A percentile compares a stretch with the other conserved stretches of the same genome.
Evolutionary conservation across 2,329 filamentous ascomycete genomes (phyloP).

Genomic region (Pseudogymnoascus sp.): DNA sequence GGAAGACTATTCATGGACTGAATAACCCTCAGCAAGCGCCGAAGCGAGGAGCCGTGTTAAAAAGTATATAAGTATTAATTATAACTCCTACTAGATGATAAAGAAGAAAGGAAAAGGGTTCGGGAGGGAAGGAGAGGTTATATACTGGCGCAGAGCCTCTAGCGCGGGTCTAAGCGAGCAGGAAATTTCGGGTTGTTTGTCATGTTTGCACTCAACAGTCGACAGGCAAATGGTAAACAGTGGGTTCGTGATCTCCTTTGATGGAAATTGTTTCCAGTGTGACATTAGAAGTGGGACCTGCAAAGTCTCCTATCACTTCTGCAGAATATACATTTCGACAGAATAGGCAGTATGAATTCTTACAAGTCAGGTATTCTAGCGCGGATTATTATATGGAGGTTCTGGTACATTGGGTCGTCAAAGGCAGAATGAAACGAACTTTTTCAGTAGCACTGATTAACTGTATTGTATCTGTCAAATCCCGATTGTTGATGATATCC

Average conservation of each 20-base stretch:
- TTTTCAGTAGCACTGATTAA: not conserved
- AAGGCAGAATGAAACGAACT: not conserved
- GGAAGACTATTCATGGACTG: conserved; percentile 30
- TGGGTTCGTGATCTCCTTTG: not conserved
- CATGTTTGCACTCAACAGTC: not conserved
- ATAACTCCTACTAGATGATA: conserved; percentile 25
- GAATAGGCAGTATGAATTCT: not conserved
- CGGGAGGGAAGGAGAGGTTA: conserved; percentile 11
- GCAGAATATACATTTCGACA: not conserved
- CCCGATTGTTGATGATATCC: not conserved
- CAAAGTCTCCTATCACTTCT: not conserved
- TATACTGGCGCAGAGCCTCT: not conserved
- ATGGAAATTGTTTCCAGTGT: not conserved
- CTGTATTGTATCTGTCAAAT: conserved; percentile 3
- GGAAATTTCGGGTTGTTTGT: conserved; percentile 2
- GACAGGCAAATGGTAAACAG: not conserved
- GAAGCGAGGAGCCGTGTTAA: conserved; percentile 30
- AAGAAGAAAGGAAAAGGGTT: conserved; percentile 19
- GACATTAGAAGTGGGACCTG: not conserved
- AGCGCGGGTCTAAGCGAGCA: conserved; percentile 6
- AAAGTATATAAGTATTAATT: conserved; percentile 31
- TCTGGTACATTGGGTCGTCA: not conserved
- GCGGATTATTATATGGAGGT: not conserved
- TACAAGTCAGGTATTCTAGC: not conserved
- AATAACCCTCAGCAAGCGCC: conserved; percentile 34